A percentile compares a stretch with the other conserved stretches of the same genome.
phyloP scores from a whole-genome alignment of 306 rosid species.

The Citrullus amarus region DNA sequence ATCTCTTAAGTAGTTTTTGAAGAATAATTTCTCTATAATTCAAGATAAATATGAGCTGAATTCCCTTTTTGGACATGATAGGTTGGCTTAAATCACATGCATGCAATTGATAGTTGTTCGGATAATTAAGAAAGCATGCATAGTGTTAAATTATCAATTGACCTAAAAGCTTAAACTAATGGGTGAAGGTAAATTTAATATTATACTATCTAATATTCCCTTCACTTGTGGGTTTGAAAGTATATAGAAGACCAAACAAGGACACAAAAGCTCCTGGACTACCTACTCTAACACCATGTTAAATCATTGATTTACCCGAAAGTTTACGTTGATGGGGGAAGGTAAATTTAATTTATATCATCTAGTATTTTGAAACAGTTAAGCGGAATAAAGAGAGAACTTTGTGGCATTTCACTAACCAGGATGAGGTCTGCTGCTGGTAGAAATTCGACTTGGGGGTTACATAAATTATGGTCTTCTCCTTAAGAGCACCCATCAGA shows the following conservation, averaged over 20 bases:
- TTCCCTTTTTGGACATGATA: conserved; percentile 6
- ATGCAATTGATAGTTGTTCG: not conserved
- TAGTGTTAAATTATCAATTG: too few species aligned
- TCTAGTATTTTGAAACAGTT: not conserved
- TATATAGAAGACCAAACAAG: too few species aligned
- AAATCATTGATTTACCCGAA: too few species aligned
- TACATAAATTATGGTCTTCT: conserved; percentile 69
- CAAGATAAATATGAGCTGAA: not conserved
- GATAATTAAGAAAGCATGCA: not conserved
- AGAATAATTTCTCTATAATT: not conserved
- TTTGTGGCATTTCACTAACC: conserved; percentile 28
- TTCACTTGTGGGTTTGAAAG: too few species aligned
- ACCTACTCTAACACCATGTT: too few species aligned
- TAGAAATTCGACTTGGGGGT: conserved; percentile 98
- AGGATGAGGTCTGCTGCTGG: conserved; percentile 91
- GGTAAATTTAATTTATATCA: too few species aligned
- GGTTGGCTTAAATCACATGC: not conserved
- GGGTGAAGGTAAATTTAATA: too few species aligned
- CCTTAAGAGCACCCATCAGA: conserved; percentile 76
- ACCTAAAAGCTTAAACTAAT: too few species aligned
- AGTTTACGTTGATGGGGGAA: too few species aligned
- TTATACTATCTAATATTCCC: too few species aligned
- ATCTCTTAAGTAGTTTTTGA: not conserved
- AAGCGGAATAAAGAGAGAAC: not conserved
- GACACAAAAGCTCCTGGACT: too few species aligned